Evolutionary conservation across 73 alveolate species (phyloP).

Genomic region (Paramecium caudatum): DNA sequence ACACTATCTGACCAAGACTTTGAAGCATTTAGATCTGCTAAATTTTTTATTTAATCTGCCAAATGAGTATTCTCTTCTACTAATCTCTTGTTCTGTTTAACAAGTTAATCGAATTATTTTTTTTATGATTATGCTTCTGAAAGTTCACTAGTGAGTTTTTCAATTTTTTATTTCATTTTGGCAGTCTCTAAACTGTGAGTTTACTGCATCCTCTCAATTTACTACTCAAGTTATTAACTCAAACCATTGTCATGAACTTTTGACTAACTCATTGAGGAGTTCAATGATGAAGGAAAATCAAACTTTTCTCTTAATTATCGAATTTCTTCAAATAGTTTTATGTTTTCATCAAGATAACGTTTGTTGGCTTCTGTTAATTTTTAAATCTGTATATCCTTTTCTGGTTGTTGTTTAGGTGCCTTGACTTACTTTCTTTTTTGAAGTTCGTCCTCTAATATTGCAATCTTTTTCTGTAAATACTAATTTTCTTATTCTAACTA

Average conservation of each 20-base stretch:
- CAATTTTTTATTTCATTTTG: constrained; percentile 50
- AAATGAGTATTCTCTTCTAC: constrained; percentile 55
- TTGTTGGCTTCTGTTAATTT: constrained; percentile 48
- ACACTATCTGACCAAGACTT: not conserved
- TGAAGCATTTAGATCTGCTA: not conserved
- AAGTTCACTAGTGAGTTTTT: constrained; percentile 9
- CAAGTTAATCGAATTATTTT: constrained; percentile 34
- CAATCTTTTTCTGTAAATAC: constrained; percentile 31
- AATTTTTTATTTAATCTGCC: constrained; percentile 21
- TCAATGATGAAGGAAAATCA: not conserved
- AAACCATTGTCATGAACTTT: not conserved
- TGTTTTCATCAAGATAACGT: constrained; percentile 53
- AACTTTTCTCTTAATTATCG: constrained; percentile 33
- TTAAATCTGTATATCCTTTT: not conserved
- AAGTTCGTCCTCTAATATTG: constrained; percentile 53
- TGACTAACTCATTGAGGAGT: constrained; percentile 6
- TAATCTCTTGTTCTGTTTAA: constrained; percentile 15
- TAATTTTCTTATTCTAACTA: constrained; percentile 55
- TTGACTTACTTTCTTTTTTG: not conserved
- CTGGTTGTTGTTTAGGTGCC: not conserved
- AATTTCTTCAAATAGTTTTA: constrained; percentile 28
- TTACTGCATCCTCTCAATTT: constrained; percentile 14
- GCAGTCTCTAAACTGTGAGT: constrained; percentile 15
- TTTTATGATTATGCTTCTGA: not conserved
- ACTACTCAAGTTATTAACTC: not conserved